A percentile compares a stretch with the other conserved stretches of the same genome.
Evolutionary conservation across 108 stramenopile species (phyloP).

Genomic region (Aurantiochytrium sp.): DNA sequence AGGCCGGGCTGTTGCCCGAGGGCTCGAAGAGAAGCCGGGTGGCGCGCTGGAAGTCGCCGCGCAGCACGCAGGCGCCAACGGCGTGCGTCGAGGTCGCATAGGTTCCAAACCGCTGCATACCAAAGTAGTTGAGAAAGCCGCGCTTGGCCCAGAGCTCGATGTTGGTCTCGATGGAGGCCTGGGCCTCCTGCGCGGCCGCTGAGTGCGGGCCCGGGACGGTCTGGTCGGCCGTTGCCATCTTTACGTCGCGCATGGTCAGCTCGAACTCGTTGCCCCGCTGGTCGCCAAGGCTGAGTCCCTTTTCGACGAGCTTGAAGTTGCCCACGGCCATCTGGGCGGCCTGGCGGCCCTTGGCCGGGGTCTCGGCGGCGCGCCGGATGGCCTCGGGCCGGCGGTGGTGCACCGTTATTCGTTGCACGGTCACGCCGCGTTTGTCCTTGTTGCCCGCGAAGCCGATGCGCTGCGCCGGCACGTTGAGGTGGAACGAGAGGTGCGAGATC

Average conservation of each 20-base stretch:
- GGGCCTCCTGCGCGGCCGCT: constrained; percentile 18
- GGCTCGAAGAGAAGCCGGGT: constrained; percentile 47
- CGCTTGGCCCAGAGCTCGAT: constrained; percentile 13
- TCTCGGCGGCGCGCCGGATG: constrained; percentile 34
- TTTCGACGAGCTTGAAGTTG: constrained; percentile 44
- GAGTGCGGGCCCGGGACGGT: not conserved
- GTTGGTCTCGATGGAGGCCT: not conserved
- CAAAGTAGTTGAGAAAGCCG: constrained; percentile 58
- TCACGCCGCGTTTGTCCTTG: constrained; percentile 54
- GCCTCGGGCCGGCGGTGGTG: constrained; percentile 36
- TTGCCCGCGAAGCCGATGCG: constrained; percentile 47
- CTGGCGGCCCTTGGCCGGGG: not conserved
- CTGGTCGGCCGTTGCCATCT: not conserved
- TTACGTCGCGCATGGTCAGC: constrained; percentile 24
- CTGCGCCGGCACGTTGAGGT: constrained; percentile 33
- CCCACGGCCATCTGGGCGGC: constrained; percentile 35
- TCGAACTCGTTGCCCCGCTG: constrained; percentile 49
- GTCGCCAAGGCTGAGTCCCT: constrained; percentile 43
- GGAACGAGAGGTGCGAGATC: not conserved
- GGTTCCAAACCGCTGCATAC: constrained; percentile 52
- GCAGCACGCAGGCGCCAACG: constrained; percentile 42
- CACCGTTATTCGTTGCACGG: constrained; percentile 49
- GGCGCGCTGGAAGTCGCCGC: constrained; percentile 48
- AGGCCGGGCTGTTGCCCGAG: constrained; percentile 39
- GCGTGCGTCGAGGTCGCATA: constrained; percentile 43